These are phyloP conservation scores for Puccinia novopanici DNA, from an alignment of 1,284 basidiomycete genomes.

Conservation along the genomic window DNA sequence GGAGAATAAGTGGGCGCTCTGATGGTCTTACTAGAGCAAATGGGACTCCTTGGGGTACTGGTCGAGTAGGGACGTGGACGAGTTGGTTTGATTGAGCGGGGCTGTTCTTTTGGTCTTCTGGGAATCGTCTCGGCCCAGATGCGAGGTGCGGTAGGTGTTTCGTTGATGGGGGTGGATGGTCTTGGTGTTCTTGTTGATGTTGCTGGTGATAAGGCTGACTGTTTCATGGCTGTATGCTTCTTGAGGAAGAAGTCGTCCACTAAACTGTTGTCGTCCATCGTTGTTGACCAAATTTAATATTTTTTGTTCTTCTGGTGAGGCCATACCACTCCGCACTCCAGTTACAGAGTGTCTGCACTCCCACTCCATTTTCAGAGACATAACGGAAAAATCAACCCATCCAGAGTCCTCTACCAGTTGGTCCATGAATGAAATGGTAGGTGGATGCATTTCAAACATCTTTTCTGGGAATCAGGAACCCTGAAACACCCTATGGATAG, in stretches of 20 bases:
- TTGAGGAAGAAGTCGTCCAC: conserved; percentile 3
- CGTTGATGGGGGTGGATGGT: conserved; percentile 49
- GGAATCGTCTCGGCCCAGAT: conserved; percentile 11
- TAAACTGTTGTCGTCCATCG: background rate
- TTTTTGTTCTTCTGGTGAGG: background rate
- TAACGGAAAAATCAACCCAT: no score
- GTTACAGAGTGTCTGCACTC: background rate
- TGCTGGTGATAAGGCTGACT: conserved; percentile 47
- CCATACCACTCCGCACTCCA: background rate
- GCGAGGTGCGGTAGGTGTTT: conserved; percentile 20
- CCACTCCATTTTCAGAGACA: no score
- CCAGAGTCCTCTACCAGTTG: no score
- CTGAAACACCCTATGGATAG: no score
- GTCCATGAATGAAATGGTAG: no score
- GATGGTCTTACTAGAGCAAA: background rate
- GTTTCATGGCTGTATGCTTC: conserved; percentile 45
- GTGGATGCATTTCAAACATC: no score
- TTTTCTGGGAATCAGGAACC: no score
- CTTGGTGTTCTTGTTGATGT: conserved; percentile 35
- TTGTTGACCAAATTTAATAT: background rate
- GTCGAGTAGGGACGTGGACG: background rate
- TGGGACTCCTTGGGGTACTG: conserved; percentile 1
- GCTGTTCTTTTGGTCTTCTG: conserved; percentile 14
- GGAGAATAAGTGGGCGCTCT: background rate
- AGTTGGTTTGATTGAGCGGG: background rate